Evolutionary conservation across 108 stramenopile species (phyloP).

Genomic region (Skeletonema tropicum): DNA sequence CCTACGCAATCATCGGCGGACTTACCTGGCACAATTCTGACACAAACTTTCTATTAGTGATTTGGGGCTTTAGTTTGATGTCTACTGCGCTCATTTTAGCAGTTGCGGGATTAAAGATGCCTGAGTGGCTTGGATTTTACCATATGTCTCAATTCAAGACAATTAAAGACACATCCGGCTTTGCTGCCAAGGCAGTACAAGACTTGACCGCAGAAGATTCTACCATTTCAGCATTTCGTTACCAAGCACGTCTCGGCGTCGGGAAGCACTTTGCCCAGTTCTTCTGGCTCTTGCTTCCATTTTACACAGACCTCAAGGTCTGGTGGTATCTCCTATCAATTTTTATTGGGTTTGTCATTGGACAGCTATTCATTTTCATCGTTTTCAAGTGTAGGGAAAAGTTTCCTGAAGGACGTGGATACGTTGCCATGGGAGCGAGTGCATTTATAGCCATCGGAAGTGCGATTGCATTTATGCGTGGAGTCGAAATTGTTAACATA

Average conservation of each 20-base stretch:
- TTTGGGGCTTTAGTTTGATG: constrained; percentile 36
- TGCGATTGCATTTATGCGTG: constrained; percentile 2
- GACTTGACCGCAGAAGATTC: background rate
- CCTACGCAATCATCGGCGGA: constrained; percentile 27
- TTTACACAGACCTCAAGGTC: constrained; percentile 26
- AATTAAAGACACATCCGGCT: constrained; percentile 18
- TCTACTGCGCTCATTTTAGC: constrained; percentile 11
- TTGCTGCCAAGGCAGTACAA: constrained; percentile 16
- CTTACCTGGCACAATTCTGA: constrained; percentile 33
- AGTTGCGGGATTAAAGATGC: constrained; percentile 33
- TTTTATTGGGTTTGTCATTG: constrained; percentile 13
- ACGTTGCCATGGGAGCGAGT: constrained; percentile 22
- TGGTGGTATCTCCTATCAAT: constrained; percentile 21
- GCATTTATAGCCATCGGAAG: background rate
- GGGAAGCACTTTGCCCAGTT: constrained; percentile 35
- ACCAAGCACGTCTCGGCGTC: constrained; percentile 29
- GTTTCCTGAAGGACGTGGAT: background rate
- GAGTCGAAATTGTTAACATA: background rate
- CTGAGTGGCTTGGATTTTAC: constrained; percentile 41
- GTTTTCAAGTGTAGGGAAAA: constrained; percentile 21
- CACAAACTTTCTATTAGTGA: constrained; percentile 16
- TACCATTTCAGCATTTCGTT: constrained; percentile 24
- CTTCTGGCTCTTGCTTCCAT: constrained; percentile 23
- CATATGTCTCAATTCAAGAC: constrained; percentile 16
- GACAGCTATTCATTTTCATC: constrained; percentile 19